A percentile compares a stretch with the other conserved stretches of the same genome.
phyloP scores from a whole-genome alignment of 805 yeast genomes.

The fission yeast (Schizosaccharomyces pombe) region DNA sequence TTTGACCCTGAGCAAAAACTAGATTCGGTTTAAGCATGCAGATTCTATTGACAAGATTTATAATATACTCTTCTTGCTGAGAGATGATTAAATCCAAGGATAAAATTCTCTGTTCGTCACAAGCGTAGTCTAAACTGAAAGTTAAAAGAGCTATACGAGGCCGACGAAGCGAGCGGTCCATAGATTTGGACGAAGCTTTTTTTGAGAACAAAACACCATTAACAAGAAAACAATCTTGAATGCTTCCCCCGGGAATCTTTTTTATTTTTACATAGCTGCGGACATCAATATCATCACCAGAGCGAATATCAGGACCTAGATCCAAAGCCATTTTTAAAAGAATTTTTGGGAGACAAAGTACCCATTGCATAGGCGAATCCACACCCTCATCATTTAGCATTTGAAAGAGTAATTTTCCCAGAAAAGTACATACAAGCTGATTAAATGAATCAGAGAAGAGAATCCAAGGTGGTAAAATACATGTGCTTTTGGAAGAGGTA shows the following conservation, averaged over 20 bases:
- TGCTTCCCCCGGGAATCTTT: conserved; percentile 51
- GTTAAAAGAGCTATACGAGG: conserved; percentile 66
- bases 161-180: conserved; percentile 38
- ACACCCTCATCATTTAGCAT: conserved; percentile 38
- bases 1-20: conserved; percentile 51
- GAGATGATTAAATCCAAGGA: conserved; percentile 64
- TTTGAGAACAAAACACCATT: conserved; percentile 75
- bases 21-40: conserved; percentile 55
- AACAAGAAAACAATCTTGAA: conserved; percentile 34
- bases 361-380: conserved; percentile 33
- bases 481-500: not conserved
- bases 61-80: conserved; percentile 67
- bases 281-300: conserved; percentile 59
- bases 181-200: conserved; percentile 50
- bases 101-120: conserved; percentile 44
- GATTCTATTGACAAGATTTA: conserved; percentile 58
- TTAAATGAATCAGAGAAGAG: conserved; percentile 10
- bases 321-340: conserved; percentile 31
- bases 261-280: conserved; percentile 77
- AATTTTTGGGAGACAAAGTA: conserved; percentile 24
- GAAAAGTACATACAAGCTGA: conserved; percentile 19
- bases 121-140: conserved; percentile 71
- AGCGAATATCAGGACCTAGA: conserved; percentile 33
- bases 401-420: conserved; percentile 32
- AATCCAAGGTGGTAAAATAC: conserved; percentile 1